These are phyloP conservation scores for Plasmodiophora brassicae DNA, from an alignment of 208 protist species.

Conservation along the genomic window DNA sequence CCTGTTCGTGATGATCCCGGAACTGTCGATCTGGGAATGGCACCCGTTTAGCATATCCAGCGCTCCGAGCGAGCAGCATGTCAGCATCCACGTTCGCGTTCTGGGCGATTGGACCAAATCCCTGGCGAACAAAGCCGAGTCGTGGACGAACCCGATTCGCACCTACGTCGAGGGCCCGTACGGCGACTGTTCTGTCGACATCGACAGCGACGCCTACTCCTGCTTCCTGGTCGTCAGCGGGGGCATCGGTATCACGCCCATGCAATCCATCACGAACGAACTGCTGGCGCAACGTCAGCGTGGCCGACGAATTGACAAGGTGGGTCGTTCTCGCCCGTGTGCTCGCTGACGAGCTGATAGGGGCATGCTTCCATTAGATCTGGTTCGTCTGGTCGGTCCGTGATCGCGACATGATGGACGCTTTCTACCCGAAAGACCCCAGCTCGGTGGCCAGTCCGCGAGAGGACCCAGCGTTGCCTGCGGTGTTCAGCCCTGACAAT, in stretches of 20 bases:
- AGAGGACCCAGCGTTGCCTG: not conserved
- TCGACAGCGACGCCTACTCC: not conserved
- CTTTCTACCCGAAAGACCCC: not conserved
- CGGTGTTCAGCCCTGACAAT: not conserved
- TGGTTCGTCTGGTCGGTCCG: constrained; percentile 28
- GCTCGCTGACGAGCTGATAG: not conserved
- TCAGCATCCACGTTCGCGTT: constrained; percentile 14
- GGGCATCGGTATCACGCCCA: not conserved
- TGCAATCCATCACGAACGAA: not conserved
- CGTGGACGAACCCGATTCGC: not conserved
- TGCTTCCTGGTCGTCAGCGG: not conserved
- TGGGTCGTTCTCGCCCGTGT: not conserved
- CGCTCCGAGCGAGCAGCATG: not conserved
- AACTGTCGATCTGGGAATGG: not conserved
- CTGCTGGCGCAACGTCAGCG: not conserved
- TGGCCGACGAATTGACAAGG: not conserved
- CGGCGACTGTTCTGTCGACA: not conserved
- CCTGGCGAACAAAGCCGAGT: not conserved
- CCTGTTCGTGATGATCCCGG: constrained; percentile 12
- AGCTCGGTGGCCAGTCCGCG: too few species aligned
- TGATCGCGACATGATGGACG: not conserved
- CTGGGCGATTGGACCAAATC: constrained; percentile 12
- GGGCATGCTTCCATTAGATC: not conserved
- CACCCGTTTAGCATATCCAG: constrained; percentile 36
- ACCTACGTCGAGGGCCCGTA: not conserved